phyloP scores from a whole-genome alignment of 345 rosid species.

The Citrus australasica region DNA sequence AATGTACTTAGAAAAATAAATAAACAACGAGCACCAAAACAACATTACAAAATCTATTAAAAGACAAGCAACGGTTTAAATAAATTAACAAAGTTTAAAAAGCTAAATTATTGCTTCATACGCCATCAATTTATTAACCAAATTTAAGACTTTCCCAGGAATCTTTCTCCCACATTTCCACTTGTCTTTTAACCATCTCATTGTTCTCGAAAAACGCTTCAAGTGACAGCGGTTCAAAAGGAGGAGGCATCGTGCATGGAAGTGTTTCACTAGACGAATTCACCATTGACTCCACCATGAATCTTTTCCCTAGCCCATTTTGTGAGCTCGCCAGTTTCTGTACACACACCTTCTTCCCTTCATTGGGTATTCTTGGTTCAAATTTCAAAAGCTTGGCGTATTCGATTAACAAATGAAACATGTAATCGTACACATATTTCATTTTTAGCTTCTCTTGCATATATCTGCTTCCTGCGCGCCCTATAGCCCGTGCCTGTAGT shows the following conservation, averaged over 20 bases:
- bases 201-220: constrained; percentile 25
- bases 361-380: constrained; percentile 36
- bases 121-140: background rate
- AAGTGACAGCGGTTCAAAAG: constrained; percentile 27
- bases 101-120: no score
- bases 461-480: constrained; percentile 44
- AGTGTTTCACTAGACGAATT: constrained; percentile 32
- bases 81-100: no score
- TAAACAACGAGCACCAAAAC: background rate
- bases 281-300: constrained; percentile 51
- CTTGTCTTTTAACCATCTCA: constrained; percentile 16
- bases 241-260: constrained; percentile 48
- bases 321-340: constrained; percentile 41
- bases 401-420: constrained; percentile 44
- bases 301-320: constrained; percentile 30
- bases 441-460: constrained; percentile 38
- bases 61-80: background rate
- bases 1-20: no score
- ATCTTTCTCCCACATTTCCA: constrained; percentile 32
- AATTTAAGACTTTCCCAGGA: constrained; percentile 1
- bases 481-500: constrained; percentile 47
- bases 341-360: constrained; percentile 34
- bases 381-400: constrained; percentile 51
- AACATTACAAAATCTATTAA: background rate
- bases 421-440: constrained; percentile 55